Evolutionary conservation across 2,329 filamentous ascomycete genomes (phyloP), one percentile per base, ranked within the genome.

Genomic region (Byssothecium circinans): DNA sequence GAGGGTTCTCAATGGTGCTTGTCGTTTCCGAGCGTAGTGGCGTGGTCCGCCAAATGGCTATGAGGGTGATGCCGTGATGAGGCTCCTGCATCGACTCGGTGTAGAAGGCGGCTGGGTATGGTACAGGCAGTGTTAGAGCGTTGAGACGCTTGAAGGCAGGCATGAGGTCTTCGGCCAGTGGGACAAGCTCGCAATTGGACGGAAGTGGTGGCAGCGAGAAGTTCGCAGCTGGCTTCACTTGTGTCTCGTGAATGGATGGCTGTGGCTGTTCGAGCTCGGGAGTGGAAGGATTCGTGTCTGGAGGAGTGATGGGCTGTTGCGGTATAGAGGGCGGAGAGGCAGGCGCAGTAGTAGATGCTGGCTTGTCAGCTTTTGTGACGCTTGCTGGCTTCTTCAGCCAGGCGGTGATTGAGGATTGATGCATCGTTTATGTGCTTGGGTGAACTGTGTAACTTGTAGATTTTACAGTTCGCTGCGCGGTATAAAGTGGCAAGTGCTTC

Each of bases 41-140:
- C 47, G 61, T 58, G 5, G 71, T 58, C 60, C 79, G 75, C 73
- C 83, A 85, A 38, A 83, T 59, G 3, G 81, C 82, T 35, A 84
- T 75, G n/a, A 83, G 75, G 8, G 83, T 83, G 44, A 86, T 66
- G 47, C 77, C 74, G 33, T 75, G 71, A 36, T 78, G 64, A 2
- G 76, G 72, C 46, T 85, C 81, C 2, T 77, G 75, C 62, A 84
- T 74, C 33, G 78, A 82, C 49, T 82, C 80, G 17, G 75, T 77
- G 71, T 82, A 86, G 74, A 85, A 86, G 15, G 74, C 76, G 38
- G 79, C 75, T 2, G 81, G 78, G 60, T 86, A 86, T 43, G 80
- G 76, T 47, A 86, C 80, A 6, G 83, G 83, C 1, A 86, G 74
- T 2, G 84, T 75, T 4, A 84, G 69, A 44, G 76, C 72, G 41